Evolutionary conservation across 2,329 filamentous ascomycete genomes (phyloP).

Genomic region (Lachnellula cervina): DNA sequence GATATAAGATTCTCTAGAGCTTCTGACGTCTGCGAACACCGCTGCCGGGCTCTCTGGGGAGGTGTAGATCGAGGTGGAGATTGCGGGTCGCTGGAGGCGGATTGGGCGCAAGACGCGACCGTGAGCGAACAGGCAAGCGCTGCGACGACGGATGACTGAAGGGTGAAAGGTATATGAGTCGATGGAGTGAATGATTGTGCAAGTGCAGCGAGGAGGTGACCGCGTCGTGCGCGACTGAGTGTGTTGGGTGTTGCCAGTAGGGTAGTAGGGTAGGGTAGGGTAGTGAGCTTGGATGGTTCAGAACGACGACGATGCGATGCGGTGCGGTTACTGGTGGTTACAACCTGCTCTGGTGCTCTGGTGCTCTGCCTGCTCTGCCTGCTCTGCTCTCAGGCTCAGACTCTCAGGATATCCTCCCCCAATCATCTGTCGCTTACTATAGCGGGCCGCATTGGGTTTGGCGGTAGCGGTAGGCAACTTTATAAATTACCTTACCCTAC

Average conservation of each 20-base stretch:
- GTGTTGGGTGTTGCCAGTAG: conserved; percentile 14
- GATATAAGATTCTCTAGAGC: not conserved
- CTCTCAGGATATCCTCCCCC: too few species aligned
- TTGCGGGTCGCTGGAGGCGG: conserved; percentile 6
- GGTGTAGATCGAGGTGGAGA: not conserved
- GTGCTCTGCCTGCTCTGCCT: too few species aligned
- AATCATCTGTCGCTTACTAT: too few species aligned
- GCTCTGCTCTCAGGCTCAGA: too few species aligned
- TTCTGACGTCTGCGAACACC: conserved; percentile 4
- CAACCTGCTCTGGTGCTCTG: not conserved
- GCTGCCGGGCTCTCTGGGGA: not conserved
- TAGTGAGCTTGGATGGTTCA: not conserved
- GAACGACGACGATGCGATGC: not conserved
- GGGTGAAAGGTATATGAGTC: conserved; percentile 4
- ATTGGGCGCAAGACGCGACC: conserved; percentile 24
- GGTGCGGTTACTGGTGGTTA: not conserved
- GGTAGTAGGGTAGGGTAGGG: not conserved
- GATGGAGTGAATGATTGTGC: not conserved
- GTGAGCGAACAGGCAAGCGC: conserved; percentile 16
- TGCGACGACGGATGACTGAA: conserved; percentile 2
- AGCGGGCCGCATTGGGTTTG: too few species aligned
- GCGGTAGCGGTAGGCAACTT: not conserved
- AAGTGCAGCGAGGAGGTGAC: not conserved
- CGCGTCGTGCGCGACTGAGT: conserved; percentile 20
- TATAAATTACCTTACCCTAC: not conserved